Evolutionary conservation across 352 stramenopile species (phyloP).

Genomic region (Phytophthora fragariaefolia): DNA sequence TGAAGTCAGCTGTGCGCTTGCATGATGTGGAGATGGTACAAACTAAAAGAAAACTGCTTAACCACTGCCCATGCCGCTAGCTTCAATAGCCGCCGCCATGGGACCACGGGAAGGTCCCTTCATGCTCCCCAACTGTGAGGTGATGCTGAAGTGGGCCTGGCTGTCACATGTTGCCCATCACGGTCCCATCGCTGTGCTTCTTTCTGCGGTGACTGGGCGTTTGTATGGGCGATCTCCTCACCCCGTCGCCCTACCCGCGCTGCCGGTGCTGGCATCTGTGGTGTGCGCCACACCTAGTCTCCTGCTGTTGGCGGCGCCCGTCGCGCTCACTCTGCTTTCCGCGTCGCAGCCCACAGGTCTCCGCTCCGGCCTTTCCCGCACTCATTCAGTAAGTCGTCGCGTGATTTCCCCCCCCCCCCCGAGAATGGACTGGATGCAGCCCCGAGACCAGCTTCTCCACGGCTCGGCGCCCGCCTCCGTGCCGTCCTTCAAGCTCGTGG

Average conservation of each 20-base stretch:
- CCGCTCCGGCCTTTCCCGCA: neutral
- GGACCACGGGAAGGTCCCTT: neutral
- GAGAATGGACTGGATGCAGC: slow-evolving; percentile 68
- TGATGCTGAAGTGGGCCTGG: slow-evolving; percentile 14
- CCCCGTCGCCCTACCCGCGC: slow-evolving; percentile 15
- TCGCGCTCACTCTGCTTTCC: slow-evolving; percentile 42
- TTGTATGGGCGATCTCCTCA: slow-evolving; percentile 29
- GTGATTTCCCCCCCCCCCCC: slow-evolving; percentile 12
- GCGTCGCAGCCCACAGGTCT: slow-evolving; percentile 24
- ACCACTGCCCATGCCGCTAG: no score
- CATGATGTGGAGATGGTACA: no score
- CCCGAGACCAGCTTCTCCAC: slow-evolving; percentile 48
- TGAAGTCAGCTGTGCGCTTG: no score
- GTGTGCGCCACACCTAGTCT: slow-evolving; percentile 26
- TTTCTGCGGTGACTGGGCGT: slow-evolving; percentile 26
- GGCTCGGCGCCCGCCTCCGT: slow-evolving; percentile 34
- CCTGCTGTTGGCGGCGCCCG: slow-evolving; percentile 7
- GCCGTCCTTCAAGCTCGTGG: slow-evolving; percentile 74
- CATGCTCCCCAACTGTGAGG: slow-evolving; percentile 16
- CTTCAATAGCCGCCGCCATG: no score
- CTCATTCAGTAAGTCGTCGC: neutral
- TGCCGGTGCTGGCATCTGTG: slow-evolving; percentile 27
- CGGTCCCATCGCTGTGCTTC: slow-evolving; percentile 29
- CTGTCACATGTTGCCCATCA: slow-evolving; percentile 27
- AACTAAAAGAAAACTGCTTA: no score